Percentiles rank a stretch among this genome's conserved stretches.
Conservation (phyloP, 1,139 yeast genomes). For the Magnusiomyces tetraspermus region DNA sequence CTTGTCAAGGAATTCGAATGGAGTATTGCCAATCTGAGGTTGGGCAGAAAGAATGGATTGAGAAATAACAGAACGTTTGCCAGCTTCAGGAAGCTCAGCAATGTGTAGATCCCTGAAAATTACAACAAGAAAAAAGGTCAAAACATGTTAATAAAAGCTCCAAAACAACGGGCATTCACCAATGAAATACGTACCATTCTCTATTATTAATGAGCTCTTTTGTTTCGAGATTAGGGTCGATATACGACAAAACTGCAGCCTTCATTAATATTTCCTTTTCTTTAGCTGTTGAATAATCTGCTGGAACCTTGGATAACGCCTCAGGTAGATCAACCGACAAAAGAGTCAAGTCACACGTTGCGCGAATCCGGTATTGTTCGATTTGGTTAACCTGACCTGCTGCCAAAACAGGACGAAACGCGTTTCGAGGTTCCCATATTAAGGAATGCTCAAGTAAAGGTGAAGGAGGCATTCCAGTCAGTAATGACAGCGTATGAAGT, state of each 20-base stretch:
- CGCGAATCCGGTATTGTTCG: conserved; percentile 32
- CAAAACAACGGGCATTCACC: neutral
- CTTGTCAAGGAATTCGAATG: conserved; percentile 43
- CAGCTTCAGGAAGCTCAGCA: conserved; percentile 81
- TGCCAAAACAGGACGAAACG: conserved; percentile 26
- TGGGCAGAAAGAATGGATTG: conserved; percentile 61
- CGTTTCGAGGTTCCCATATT: conserved; percentile 28
- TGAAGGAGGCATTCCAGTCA: conserved; percentile 32
- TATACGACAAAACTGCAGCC: neutral
- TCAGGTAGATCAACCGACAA: neutral
- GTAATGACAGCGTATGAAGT: conserved; percentile 29
- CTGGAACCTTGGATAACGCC: neutral
- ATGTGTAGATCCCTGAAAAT: conserved; percentile 51
- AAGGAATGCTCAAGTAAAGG: conserved; percentile 23
- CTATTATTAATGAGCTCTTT: neutral
- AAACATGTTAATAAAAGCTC: too few species aligned
- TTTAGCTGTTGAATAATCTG: neutral
- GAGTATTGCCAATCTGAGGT: conserved; percentile 34
- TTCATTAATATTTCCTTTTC: neutral
- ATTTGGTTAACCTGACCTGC: conserved; percentile 31
- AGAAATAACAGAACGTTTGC: conserved; percentile 53
- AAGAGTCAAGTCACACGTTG: conserved; percentile 13
- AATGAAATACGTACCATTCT: neutral
- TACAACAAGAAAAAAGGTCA: too few species aligned
- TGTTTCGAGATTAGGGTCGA: neutral